Base-by-base conservation (phyloP, 1,284 basidiomycete genomes). In the Leccinum holopus region DNA sequence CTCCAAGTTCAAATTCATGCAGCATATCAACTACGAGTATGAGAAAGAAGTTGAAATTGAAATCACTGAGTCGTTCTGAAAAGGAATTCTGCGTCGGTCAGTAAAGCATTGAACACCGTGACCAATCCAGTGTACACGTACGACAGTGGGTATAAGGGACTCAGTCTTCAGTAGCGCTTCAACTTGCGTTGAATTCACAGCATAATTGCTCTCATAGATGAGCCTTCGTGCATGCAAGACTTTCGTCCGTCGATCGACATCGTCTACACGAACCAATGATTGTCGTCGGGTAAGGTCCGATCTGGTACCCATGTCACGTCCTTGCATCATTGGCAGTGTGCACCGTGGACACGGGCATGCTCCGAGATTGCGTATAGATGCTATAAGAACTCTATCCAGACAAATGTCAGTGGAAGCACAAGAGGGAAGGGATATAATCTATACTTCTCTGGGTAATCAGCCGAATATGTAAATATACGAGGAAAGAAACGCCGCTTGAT, bases 281-380 rank as follows among this genome's bases (percentile, higher is more conserved):
- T 49, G 14, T 6, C 35, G 10, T 41, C 52, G 37, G 16, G 30
- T 49, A 16, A 57, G 57, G 25, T 65, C 62, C 3, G 28, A 21
- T 5, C 7, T 5, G 8, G 56, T 60, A 25, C 56, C 57, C 16
- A 75, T 58, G 3, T 69, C 57, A n/a, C 60, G 54, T 14, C 60
- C 5, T 11, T 56, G 21, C 5, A 16, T 47, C 58, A 37, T 64
- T 66, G 41, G 30, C n/a, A 70, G 62, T 0, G 67, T 62, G 62
- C 78, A 80, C 3, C 66, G 67, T 5, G 76, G 75, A 62, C 78
- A 80, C 0, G 71, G 75, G 44, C 66, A 76, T 4, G 52, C 49
- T 2, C 25, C 25, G 25, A 25, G 25, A 25, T 25, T 25, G 25
- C 25, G 25, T 25, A 25, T 25, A 25, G 25, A 25, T 25, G 25